Base-by-base conservation (phyloP, 1,139 yeast genomes). In the Geotrichum klebahnii region DNA sequence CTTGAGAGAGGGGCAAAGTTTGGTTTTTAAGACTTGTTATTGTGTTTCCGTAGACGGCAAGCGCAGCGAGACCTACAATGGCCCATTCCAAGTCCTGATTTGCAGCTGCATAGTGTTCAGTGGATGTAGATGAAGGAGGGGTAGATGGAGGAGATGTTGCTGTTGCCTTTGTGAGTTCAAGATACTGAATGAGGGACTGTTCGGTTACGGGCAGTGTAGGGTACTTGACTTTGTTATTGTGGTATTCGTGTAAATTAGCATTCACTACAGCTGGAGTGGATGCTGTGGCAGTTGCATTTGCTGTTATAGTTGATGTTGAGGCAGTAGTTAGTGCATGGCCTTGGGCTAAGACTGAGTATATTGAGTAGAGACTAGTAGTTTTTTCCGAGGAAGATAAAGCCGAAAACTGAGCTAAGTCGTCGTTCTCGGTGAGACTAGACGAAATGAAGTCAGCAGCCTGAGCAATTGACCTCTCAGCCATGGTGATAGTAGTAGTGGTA, bases 1-100 rank as follows among this genome's bases (percentile, higher is more conserved):
- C 67, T 22, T 58, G 57, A 2, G 67, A 54, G 3, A 67, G 53
- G 2, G 70, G 69, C 28, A 66, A 56, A 1, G 71, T 62, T 44
- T 64, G 61, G 14, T 57, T 50, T 36, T 67, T 57, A 46, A 67
- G 55, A 17, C 57, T 54, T 22, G 59, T 54, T 26, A 65, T 57
- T n/a, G 62, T 53, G 22, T 55, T 53, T 5, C 56, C 58, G 34
- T 57, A 59, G 24, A 58, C 48, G 9, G 60, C 53, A 24, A 59
- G 35, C 5, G 59, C 54, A 5, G 61, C 53, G 46, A 55, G 53
- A 3, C 54, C 54, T 12, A 52, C 44, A 20, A 52, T 48, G 19
- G 52, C 50, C 52, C 52, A 48, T 36, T 52, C 49, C 32, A 52
- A 32, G 19, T 43, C 46, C 5, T 19, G 16, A 14, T 35, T 20